Conservation (phyloP, 345 rosid species). For the Lepidium sativum region DNA sequence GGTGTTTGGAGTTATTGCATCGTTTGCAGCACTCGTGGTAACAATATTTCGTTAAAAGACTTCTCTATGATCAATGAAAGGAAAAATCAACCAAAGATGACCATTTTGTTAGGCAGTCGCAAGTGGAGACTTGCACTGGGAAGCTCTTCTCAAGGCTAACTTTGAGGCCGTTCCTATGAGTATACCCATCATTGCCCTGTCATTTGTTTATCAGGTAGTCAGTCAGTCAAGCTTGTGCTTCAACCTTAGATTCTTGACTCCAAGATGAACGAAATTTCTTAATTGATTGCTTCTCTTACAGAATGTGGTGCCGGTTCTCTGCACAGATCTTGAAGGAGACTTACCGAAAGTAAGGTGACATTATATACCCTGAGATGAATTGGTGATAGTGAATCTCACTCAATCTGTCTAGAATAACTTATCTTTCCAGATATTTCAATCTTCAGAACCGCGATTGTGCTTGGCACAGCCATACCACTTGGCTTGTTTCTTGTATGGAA, state of each 20-base stretch:
- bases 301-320: constrained; percentile 93
- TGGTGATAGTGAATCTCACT: background rate
- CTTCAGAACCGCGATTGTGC: constrained; percentile 73
- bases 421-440: background rate
- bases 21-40: constrained; percentile 90
- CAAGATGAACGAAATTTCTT: constrained; percentile 1
- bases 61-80: background rate
- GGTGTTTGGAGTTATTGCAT: constrained; percentile 54
- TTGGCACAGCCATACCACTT: constrained; percentile 86
- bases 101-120: constrained; percentile 53
- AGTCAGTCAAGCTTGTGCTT: background rate
- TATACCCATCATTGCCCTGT: constrained; percentile 89
- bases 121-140: constrained; percentile 65
- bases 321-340: constrained; percentile 94
- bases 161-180: constrained; percentile 92
- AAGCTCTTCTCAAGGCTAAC: constrained; percentile 75
- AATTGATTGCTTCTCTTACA: constrained; percentile 27
- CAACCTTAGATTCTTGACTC: background rate
- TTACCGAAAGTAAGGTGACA: constrained; percentile 87
- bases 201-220: constrained; percentile 88
- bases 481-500: constrained; percentile 87
- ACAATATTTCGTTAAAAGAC: background rate
- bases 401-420: background rate
- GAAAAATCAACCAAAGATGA: background rate
- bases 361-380: background rate